Evolutionary conservation across 208 protist species (phyloP), one percentile per base, ranked within the genome.

Genomic region (Novymonas esmeraldas): DNA sequence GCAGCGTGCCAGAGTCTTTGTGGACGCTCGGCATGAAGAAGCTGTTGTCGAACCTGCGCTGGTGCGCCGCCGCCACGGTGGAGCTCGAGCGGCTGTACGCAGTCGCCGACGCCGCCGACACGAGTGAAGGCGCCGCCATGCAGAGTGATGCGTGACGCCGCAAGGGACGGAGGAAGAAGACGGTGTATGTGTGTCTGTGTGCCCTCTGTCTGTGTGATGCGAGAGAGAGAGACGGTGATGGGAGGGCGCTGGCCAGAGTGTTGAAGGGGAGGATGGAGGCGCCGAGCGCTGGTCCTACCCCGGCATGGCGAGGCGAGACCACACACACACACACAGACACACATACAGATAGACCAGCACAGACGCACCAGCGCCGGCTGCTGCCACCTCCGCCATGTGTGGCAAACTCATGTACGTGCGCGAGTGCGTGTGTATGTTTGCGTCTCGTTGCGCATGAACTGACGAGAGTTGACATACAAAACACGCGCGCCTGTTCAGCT

Each of bases 1-100:
- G 88, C 38, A 70, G 56, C 31, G 79, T 85, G 29, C 64, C 79
- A 10, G 88, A 93, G 1, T 72, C 71, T 6, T 56, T 87, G 39
- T 96, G 91, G 91, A 88, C 88, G 10, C 36, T 93, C 6, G 87
- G 71, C 14, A 93, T 94, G 88, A 86, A 87, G 67, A 89, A 92
- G 68, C 57, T 96, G 31, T 62, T 94, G 55, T 72, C 72, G 11
- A 81, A 90, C 26, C 80, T 94, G 46, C 78, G 80, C 74, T 96
- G 91, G 89, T 94, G 88, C 57, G 73, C 86, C 56, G 29, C 66
- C 28, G 91, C 78, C 20, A 89, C 84, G 24, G 42, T 64, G 13
- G 83, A 81, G 62, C 65, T 95, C 24, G 68, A 85, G 64, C 73
- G 73, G 11, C 56, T 90, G 41, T 64, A 70, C 49, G 58, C 64